Conservation (phyloP, 192 early-diverging fungal genomes). For the Coemansia sp. region DNA sequence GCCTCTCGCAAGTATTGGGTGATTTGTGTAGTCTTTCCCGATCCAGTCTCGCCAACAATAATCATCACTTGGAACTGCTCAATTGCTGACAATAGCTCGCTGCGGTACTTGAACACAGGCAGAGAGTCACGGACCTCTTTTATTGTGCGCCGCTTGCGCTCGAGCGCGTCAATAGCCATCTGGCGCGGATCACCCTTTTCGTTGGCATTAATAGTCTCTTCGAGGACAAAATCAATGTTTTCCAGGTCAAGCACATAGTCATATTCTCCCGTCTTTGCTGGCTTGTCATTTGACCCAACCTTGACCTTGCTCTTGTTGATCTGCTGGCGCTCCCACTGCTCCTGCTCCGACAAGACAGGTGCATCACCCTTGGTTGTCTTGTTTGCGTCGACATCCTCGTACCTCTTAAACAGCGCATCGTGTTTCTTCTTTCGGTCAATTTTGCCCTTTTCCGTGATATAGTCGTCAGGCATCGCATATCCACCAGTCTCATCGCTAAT, state of each 20-base stretch:
- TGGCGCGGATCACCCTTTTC: slow-evolving; percentile 60
- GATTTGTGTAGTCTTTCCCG: slow-evolving; percentile 98
- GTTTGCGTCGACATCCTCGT: slow-evolving; percentile 59
- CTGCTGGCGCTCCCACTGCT: slow-evolving; percentile 90
- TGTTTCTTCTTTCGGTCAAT: slow-evolving; percentile 95
- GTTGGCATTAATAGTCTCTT: slow-evolving; percentile 61
- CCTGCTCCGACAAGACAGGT: slow-evolving; percentile 66
- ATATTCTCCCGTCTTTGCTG: slow-evolving; percentile 65
- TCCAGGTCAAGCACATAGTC: slow-evolving; percentile 95
- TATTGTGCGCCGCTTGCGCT: slow-evolving; percentile 63
- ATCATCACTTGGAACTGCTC: slow-evolving; percentile 85
- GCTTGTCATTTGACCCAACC: slow-evolving; percentile 56
- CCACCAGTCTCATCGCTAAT: slow-evolving; percentile 79
- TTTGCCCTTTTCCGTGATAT: slow-evolving; percentile 97
- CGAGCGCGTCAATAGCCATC: slow-evolving; percentile 60
- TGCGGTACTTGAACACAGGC: slow-evolving; percentile 86
- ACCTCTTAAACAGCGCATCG: slow-evolving; percentile 80
- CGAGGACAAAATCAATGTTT: slow-evolving; percentile 87
- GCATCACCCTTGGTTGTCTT: slow-evolving; percentile 50
- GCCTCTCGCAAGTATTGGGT: slow-evolving; percentile 96
- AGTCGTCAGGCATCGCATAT: slow-evolving; percentile 90
- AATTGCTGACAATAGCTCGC: slow-evolving; percentile 81
- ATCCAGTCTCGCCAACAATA: slow-evolving; percentile 97
- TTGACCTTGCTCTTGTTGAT: slow-evolving; percentile 62
- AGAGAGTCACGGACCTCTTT: slow-evolving; percentile 67